These are phyloP conservation scores for Aegilops sharonensis DNA, from an alignment of 176 grass and related monocot species.

Conservation along the genomic window DNA sequence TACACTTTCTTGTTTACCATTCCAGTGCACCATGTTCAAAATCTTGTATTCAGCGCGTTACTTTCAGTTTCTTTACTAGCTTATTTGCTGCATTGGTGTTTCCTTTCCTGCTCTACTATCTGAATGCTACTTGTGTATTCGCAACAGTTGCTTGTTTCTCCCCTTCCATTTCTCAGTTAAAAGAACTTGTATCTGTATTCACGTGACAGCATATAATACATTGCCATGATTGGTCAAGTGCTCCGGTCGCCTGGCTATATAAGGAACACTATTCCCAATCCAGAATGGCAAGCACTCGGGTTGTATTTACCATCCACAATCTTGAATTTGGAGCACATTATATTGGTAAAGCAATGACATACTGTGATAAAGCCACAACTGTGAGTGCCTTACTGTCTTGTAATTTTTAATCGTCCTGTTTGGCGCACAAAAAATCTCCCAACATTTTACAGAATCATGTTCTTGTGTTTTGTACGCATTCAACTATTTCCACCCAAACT, in stretches of 20 bases:
- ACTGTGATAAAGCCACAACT: slow-evolving; percentile 83
- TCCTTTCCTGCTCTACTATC: background rate
- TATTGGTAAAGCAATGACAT: slow-evolving; percentile 68
- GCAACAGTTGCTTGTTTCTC: background rate
- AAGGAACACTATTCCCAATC: slow-evolving; percentile 80
- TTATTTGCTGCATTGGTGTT: background rate
- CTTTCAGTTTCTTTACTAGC: background rate
- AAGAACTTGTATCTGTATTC: slow-evolving; percentile 17
- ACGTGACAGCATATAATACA: slow-evolving; percentile 83
- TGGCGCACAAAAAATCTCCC: background rate
- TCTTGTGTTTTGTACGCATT: background rate
- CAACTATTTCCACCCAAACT: background rate
- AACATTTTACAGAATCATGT: background rate
- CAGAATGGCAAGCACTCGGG: slow-evolving; percentile 54
- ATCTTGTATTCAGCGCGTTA: background rate
- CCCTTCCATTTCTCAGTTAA: slow-evolving; percentile 16
- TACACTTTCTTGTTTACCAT: background rate
- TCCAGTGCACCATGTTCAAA: background rate
- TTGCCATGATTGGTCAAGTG: slow-evolving; percentile 95
- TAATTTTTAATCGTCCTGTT: background rate
- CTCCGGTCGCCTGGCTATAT: slow-evolving; percentile 80
- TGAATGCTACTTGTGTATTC: background rate
- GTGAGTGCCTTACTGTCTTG: slow-evolving; percentile 44
- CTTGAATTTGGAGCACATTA: slow-evolving; percentile 87
- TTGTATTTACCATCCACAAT: slow-evolving; percentile 96